Base-by-base conservation (phyloP, 2,329 filamentous ascomycete genomes). In the Ascosphaera apis region DNA sequence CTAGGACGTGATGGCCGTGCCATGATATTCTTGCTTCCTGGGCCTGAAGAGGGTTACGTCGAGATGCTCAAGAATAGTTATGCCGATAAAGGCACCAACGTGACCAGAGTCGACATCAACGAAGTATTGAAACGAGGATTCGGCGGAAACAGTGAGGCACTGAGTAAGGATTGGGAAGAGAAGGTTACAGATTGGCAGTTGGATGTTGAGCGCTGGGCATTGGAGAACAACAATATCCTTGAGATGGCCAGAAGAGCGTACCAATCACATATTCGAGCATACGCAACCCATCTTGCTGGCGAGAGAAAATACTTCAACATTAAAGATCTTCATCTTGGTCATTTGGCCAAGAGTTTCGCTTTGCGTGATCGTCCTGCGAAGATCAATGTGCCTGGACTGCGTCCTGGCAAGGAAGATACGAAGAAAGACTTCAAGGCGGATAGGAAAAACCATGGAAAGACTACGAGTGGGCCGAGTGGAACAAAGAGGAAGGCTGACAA, bases 301-400 rank as follows among this genome's bases (percentile, higher is more conserved):
- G 88, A 98, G 58, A 68, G 88, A 36, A 62, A 63, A 36, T 84
- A 78, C 51, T 98, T 98, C 53, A 80, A 95, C 53, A 91, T 93
- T 55, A 83, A 81, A 40, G 71, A 80, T 48, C 60, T 98, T 33
- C 88, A 98, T 53, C 60, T 95, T 5, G 88, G 88, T 2, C 88
- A 98, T 61, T 62, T 88, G 43, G 86, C 86, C 5, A 98, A 98
- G 62, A 81, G 78, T 17, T 98, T 91, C 51, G 88, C 75, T 1
- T 59, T 98, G 44, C 67, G 91, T 43, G 88, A 98, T 53, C 73
- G 81, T 21, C 88, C 88, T 0, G 77, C 78, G 3, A 77, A 79
- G 35, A 91, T 98, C 41, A 61, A 61, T 42, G 55, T 61, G 13
- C 55, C 56, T n/a, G 57, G 59, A 36, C 49, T 68, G 36, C 52